Evolutionary conservation across 1,139 yeast genomes (phyloP).

Genomic region (Taphrina deformans): DNA sequence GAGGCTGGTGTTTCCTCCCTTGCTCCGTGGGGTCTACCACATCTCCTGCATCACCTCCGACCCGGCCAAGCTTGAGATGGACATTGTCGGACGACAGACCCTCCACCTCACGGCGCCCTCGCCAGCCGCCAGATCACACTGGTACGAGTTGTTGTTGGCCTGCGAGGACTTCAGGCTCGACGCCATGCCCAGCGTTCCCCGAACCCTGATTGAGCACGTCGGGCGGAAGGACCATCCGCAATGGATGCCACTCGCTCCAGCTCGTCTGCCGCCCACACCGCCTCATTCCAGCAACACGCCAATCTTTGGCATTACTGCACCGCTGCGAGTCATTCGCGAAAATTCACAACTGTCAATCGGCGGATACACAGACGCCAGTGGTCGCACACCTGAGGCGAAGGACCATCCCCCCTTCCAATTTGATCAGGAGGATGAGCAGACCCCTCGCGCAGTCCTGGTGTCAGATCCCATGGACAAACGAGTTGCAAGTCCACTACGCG

Average conservation of each 20-base stretch:
- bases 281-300: slow-evolving; percentile 24
- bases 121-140: slow-evolving; percentile 8
- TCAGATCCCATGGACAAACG: slow-evolving; percentile 5
- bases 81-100: slow-evolving; percentile 29
- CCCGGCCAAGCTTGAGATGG: slow-evolving; percentile 9
- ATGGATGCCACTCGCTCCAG: slow-evolving; percentile 19
- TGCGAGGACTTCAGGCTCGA: slow-evolving; percentile 29
- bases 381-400: slow-evolving; percentile 27
- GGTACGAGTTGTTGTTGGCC: slow-evolving; percentile 29
- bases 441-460: slow-evolving; percentile 14
- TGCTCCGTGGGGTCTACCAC: slow-evolving; percentile 28
- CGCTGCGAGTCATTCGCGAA: slow-evolving; percentile 30
- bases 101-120: slow-evolving; percentile 27
- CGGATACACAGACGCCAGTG: slow-evolving; percentile 22
- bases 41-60: slow-evolving; percentile 21
- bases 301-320: slow-evolving; percentile 15
- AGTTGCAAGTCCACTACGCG: neutral
- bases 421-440: slow-evolving; percentile 6
- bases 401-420: slow-evolving; percentile 31
- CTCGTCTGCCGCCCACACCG: slow-evolving; percentile 28
- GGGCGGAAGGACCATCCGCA: slow-evolving; percentile 14
- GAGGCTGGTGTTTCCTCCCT: slow-evolving; percentile 23
- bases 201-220: slow-evolving; percentile 10
- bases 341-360: slow-evolving; percentile 30
- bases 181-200: slow-evolving; percentile 17